A percentile compares a stretch with the other conserved stretches of the same genome.
Evolutionary conservation across 805 yeast genomes (phyloP).

Genomic region (Kodamaea kakaduensis): DNA sequence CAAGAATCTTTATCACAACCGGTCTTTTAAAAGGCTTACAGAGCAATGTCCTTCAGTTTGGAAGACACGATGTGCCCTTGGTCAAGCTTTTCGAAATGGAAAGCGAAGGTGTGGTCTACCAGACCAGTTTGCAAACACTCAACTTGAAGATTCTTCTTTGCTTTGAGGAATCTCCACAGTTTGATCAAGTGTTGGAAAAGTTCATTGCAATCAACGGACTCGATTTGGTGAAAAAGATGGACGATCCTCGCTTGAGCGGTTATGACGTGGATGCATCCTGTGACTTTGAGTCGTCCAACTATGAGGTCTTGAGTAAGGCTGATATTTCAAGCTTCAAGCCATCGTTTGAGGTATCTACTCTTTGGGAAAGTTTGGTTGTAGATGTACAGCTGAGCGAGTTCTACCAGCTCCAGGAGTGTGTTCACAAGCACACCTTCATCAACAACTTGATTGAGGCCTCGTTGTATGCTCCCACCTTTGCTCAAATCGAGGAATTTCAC

Average conservation of each 20-base stretch:
- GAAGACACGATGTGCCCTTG: conserved; percentile 23
- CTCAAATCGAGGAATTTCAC: conserved; percentile 11
- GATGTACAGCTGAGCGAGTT: conserved; percentile 22
- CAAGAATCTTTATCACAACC: conserved; percentile 54
- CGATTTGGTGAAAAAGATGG: too few species aligned
- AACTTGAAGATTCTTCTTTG: conserved; percentile 44
- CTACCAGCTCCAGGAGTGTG: conserved; percentile 15
- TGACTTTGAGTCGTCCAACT: too few species aligned
- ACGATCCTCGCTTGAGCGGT: too few species aligned
- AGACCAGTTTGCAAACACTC: conserved; percentile 48
- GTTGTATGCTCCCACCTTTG: background rate
- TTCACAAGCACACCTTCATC: conserved; percentile 25
- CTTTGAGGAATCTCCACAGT: conserved; percentile 16
- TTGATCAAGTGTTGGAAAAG: conserved; percentile 28
- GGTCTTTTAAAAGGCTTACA: conserved; percentile 58
- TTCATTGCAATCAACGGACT: conserved; percentile 42
- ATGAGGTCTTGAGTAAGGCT: too few species aligned
- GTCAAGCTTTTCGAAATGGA: conserved; percentile 29
- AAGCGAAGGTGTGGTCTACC: conserved; percentile 52
- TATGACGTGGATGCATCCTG: too few species aligned
- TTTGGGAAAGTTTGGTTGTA: conserved; percentile 17
- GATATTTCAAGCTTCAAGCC: conserved; percentile 14
- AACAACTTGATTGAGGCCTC: conserved; percentile 18
- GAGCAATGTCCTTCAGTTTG: conserved; percentile 23
- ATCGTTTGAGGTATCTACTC: conserved; percentile 10